Evolutionary conservation across 225 moss, liverwort and hornwort species (phyloP).

Genomic region (Rhytidiadelphus loreus): DNA sequence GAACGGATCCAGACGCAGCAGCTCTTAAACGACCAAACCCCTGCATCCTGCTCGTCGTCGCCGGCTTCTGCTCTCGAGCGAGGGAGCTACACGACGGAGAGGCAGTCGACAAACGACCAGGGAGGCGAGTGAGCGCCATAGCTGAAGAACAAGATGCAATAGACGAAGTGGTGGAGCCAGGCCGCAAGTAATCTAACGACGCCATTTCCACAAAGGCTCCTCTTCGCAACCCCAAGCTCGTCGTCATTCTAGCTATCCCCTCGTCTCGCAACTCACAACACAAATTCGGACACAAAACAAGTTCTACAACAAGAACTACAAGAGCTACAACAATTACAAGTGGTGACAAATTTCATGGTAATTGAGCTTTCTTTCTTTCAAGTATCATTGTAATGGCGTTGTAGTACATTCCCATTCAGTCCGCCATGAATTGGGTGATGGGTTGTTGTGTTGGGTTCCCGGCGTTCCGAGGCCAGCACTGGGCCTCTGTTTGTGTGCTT

Average conservation of each 20-base stretch:
- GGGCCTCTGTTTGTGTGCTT: background rate
- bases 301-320: background rate
- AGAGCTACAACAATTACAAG: background rate
- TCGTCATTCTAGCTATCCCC: background rate
- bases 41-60: background rate
- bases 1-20: slow-evolving; percentile 21
- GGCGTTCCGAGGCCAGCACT: background rate
- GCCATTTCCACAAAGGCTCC: slow-evolving; percentile 4
- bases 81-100: background rate
- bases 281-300: background rate
- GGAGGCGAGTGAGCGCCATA: background rate
- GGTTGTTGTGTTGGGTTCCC: background rate
- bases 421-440: background rate
- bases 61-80: background rate
- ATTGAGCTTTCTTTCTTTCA: background rate
- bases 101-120: background rate
- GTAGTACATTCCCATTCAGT: background rate
- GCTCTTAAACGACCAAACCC: background rate
- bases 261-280: background rate
- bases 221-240: slow-evolving; percentile 1
- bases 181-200: background rate
- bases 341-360: background rate
- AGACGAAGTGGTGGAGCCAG: background rate
- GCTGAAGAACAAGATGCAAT: slow-evolving; percentile 1
- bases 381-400: background rate